Evolutionary conservation across 345 rosid species (phyloP).

Genomic region (Eucalyptus decipiens): DNA sequence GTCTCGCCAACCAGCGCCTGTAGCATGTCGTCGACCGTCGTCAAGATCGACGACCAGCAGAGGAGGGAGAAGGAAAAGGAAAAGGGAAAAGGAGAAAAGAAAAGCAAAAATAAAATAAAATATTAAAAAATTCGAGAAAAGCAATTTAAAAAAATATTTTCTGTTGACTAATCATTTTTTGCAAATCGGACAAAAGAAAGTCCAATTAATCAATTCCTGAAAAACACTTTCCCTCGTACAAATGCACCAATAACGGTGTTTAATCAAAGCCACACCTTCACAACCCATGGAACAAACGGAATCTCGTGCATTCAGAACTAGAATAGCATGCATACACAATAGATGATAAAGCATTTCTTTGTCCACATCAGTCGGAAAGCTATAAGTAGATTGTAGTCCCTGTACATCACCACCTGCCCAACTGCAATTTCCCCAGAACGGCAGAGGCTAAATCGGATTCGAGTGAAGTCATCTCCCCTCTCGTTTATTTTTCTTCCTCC

Average conservation of each 20-base stretch:
- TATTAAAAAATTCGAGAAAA: too few relatives aligned
- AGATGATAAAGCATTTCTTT: not conserved
- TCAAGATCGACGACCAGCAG: too few relatives aligned
- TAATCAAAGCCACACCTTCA: not conserved
- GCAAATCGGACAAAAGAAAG: not conserved
- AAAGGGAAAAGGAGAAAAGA: too few relatives aligned
- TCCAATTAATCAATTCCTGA: not conserved
- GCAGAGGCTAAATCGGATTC: not conserved
- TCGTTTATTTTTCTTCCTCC: conserved; percentile 62
- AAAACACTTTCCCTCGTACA: not conserved
- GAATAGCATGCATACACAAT: not conserved
- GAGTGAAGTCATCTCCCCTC: not conserved
- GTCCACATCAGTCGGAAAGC: not conserved
- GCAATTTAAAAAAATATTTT: too few relatives aligned
- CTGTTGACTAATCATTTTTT: fast-evolving
- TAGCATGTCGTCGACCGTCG: fast-evolving
- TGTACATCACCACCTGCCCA: not conserved
- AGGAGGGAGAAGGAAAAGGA: not conserved
- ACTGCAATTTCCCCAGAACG: not conserved
- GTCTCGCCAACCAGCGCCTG: fast-evolving
- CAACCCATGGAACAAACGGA: not conserved
- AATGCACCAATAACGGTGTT: not conserved
- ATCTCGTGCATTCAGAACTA: not conserved
- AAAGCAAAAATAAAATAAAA: too few relatives aligned
- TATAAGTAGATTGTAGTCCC: not conserved